Evolutionary conservation across 768 basidiomycete species (phyloP), one percentile per base, ranked within the genome.

Genomic region (Pholiota molesta): DNA sequence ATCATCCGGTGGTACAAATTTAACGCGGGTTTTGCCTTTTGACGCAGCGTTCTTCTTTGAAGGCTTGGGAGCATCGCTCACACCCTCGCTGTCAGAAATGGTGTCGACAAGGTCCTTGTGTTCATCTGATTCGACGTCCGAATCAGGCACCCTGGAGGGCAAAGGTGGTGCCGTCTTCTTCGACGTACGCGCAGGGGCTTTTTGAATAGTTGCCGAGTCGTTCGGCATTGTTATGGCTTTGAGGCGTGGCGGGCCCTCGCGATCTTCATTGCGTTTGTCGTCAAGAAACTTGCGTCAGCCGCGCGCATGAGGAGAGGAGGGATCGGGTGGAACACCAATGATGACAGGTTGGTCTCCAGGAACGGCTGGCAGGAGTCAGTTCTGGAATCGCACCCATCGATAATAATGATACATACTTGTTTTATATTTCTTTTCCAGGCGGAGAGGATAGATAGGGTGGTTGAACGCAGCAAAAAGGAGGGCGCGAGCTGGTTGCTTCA

Each of bases 201-300:
- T 55, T 14, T 40, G 35, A 23, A 9, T 1, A 10, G 33, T 23
- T 2, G 21, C 17, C 8, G 10, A 2, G 54, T 14, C 26, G 1
- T 23, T 40, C 17, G 23, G 9, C 3, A 5, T 26, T 19, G 40
- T 16, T 28, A 23, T 9, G 21, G 17, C 31, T 44, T 44, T 56
- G 26, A 57, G 61, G 9, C 55, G 61, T 8, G 61, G 55, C 6
- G 56, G 61, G 16, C 61, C 61, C 17, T 53, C 26, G 9, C 51
- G 55, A 26, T 62, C 61, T 35, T 62, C 61, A 21, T 45, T 61
- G 8, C 33, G 29, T 7, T 42, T 55, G 10, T 57, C 39, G n/a
- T 62, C 55, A 7, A 62, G 49, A 17, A 62, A 62, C 13, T 52
- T 40, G 29, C 61, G 49, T 10, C 61, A 45, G 3, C 61, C 47